Percentiles rank a stretch among this genome's conserved stretches.
Conservation (phyloP, 2,329 filamentous ascomycete genomes). For the Apiospora malaysiana region DNA sequence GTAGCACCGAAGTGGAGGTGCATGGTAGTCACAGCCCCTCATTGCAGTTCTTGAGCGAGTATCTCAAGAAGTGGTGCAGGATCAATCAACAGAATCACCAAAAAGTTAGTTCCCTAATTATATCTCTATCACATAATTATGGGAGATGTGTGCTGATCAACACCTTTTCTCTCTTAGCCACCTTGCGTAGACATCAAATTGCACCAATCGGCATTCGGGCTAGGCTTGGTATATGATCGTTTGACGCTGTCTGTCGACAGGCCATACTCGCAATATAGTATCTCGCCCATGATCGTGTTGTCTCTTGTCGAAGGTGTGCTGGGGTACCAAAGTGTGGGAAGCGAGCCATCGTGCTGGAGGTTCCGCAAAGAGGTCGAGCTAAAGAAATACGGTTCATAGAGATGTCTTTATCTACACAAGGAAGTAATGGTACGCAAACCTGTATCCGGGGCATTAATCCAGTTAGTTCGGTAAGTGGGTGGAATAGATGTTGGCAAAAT, state of each 20-base stretch:
- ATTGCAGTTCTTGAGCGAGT: conserved; percentile 50
- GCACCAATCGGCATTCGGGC: conserved; percentile 51
- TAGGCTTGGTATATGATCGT: conserved; percentile 50
- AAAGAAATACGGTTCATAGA: conserved; percentile 29
- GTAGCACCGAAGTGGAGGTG: conserved; percentile 44
- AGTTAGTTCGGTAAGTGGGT: too few species aligned
- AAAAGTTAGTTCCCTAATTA: conserved; percentile 36
- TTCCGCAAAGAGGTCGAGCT: conserved; percentile 42
- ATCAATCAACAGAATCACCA: conserved; percentile 46
- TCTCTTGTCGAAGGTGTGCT: conserved; percentile 53
- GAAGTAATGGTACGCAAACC: too few species aligned
- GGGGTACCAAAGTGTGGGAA: conserved; percentile 47
- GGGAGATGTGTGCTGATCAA: background rate
- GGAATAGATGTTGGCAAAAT: too few species aligned
- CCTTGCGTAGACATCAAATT: conserved; percentile 48
- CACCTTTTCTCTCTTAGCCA: conserved; percentile 39
- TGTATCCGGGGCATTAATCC: background rate
- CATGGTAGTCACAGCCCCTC: conserved; percentile 55
- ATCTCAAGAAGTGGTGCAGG: conserved; percentile 54
- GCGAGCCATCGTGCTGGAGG: conserved; percentile 33
- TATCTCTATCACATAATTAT: background rate
- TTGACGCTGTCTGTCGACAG: conserved; percentile 46
- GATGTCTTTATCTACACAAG: background rate
- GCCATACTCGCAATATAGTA: conserved; percentile 38
- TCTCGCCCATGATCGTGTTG: conserved; percentile 52